A percentile compares a stretch with the other conserved stretches of the same genome.
phyloP scores from a whole-genome alignment of 2,329 filamentous ascomycete species.

The Cercospora sp. region DNA sequence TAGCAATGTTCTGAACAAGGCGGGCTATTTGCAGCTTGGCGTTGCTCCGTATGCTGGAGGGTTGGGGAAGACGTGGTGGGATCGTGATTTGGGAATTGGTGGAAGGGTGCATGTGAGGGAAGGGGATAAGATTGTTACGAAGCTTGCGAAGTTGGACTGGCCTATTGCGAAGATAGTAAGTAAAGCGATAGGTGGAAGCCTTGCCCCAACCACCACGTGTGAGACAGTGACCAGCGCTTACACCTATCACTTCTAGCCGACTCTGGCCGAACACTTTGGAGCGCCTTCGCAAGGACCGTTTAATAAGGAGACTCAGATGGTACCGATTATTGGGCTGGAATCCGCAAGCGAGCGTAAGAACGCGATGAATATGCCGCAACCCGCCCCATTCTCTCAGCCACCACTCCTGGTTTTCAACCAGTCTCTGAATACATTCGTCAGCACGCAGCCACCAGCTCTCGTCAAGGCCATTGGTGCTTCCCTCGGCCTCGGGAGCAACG shows the following conservation, averaged over 20 bases:
- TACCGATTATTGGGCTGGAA: slow-evolving; percentile 89
- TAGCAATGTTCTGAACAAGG: slow-evolving; percentile 77
- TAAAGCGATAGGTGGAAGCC: too few species aligned
- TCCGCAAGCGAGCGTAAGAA: slow-evolving; percentile 46
- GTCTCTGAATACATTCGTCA: slow-evolving; percentile 66
- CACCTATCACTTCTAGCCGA: slow-evolving; percentile 47
- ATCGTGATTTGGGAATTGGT: slow-evolving; percentile 87
- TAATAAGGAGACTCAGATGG: slow-evolving; percentile 90
- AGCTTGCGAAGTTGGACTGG: slow-evolving; percentile 89
- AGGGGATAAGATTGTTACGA: slow-evolving; percentile 72
- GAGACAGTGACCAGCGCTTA: too few species aligned
- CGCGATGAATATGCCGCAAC: slow-evolving; percentile 22
- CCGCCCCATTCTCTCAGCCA: slow-evolving; percentile 37
- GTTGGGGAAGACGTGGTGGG: slow-evolving; percentile 92
- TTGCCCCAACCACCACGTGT: too few species aligned
- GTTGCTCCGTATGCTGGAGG: slow-evolving; percentile 91
- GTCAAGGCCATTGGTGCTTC: slow-evolving; percentile 79
- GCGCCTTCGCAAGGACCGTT: slow-evolving; percentile 64
- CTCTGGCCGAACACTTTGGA: slow-evolving; percentile 91
- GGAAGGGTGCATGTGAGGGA: slow-evolving; percentile 85
- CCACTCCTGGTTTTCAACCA: slow-evolving; percentile 53
- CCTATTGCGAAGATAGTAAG: slow-evolving; percentile 79
- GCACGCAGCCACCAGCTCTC: slow-evolving; percentile 80
- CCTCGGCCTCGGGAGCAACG: slow-evolving; percentile 65
- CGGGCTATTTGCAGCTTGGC: slow-evolving; percentile 84